Base-by-base conservation (phyloP, 257 asterid species). In the Solanum pinnatisectum region DNA sequence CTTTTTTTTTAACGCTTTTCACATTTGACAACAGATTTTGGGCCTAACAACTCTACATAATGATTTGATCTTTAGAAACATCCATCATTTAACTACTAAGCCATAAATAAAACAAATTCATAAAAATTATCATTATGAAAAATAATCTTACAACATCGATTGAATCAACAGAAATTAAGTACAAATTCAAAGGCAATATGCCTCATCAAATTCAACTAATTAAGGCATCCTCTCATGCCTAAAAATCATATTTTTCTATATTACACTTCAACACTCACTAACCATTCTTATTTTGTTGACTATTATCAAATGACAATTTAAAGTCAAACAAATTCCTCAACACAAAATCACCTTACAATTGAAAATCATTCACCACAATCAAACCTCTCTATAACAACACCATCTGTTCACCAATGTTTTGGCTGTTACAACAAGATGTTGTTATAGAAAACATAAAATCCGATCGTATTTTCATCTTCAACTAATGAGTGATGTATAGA, bases 401-500 rank as follows among this genome's bases (percentile, higher is more conserved):
- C 5, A 6, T 68, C 5, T 68, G 74, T 14, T 30, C 1, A 6
- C 23, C 30, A 13, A 13, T 15, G 9, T 30, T 68, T 14, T 30
- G 77, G 8, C 1, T 27, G 5, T 7, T 14, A 30, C 18, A 70
- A 20, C 11, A 5, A 70, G 36, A 7, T 30, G 77, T 7, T 70
- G 39, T 70, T 15, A 70, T 15, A 70, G 1, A 70, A 9, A 32
- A 23, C 8, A 10, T 10, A 23, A 10, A 1, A 63, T 23, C 13
- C 2, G 13, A 0, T 8, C n/a, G 11, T 14, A 68, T 35, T 33
- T 18, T 35, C 6, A 3, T 33, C 22, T 15, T 94, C 90, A 92
- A 37, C 88, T 68, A 40, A 94, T 86, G 60, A 96, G 95, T 20
- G 95, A 90, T 8, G 94, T 88, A 59, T 96, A 95, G 83, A 96